A percentile compares a stretch with the other conserved stretches of the same genome.
Evolutionary conservation across 2,329 filamentous ascomycete species (phyloP).

Genomic region (Tricladium varicosporioides): DNA sequence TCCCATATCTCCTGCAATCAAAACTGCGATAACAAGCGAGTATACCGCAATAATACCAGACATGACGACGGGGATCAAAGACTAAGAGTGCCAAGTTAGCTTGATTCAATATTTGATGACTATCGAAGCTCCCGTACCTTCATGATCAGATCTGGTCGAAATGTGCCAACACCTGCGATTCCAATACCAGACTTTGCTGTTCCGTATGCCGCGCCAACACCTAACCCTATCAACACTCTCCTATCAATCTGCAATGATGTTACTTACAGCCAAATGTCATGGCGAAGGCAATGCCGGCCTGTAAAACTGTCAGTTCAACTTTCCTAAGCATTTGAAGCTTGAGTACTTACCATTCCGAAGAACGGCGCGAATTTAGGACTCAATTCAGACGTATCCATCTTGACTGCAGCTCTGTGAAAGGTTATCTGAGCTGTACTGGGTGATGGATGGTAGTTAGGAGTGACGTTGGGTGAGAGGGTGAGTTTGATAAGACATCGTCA

Average conservation of each 20-base stretch:
- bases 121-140: conserved; percentile 49
- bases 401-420: conserved; percentile 26
- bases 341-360: conserved; percentile 73
- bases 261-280: conserved; percentile 79
- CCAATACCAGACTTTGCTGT: conserved; percentile 99
- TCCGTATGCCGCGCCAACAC: conserved; percentile 88
- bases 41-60: conserved; percentile 99
- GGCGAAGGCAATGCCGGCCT: conserved; percentile 76
- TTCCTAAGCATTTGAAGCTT: conserved; percentile 13
- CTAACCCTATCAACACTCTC: conserved; percentile 30
- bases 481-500: conserved; percentile 8
- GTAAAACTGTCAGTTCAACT: conserved; percentile 28
- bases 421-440: conserved; percentile 6
- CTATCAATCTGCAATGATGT: conserved; percentile 22
- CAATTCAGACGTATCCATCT: conserved; percentile 50
- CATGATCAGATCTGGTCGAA: conserved; percentile 96
- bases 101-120: not conserved
- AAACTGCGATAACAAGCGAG: conserved; percentile 82
- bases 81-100: not conserved
- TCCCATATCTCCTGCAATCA: conserved; percentile 77
- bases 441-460: not conserved
- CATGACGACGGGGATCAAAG: conserved; percentile 96
- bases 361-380: conserved; percentile 83
- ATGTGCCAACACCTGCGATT: conserved; percentile 97
- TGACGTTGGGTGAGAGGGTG: conserved; percentile 2